Evolutionary conservation across 306 rosid species (phyloP).

Genomic region (Mimosa pudica): DNA sequence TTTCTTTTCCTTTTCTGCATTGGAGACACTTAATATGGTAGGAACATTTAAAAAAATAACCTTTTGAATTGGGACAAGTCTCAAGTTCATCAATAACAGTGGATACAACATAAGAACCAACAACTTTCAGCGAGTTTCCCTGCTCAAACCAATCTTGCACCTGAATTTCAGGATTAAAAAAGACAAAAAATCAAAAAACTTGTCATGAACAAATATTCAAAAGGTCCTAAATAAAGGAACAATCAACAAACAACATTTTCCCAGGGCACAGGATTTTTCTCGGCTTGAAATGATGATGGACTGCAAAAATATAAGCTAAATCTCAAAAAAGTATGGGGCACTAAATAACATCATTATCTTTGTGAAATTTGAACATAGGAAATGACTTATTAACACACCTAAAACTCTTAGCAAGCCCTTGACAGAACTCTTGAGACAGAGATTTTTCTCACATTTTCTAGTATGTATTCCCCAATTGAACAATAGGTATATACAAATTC

Average conservation of each 20-base stretch:
- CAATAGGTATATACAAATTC: constrained; percentile 24
- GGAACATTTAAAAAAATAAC: constrained; percentile 30
- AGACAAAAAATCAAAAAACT: not conserved
- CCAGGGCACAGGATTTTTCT: constrained; percentile 41
- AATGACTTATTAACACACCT: constrained; percentile 32
- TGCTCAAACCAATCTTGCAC: constrained; percentile 54
- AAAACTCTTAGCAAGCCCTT: constrained; percentile 33
- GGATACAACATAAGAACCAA: constrained; percentile 47
- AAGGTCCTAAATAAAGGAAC: constrained; percentile 9
- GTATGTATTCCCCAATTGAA: constrained; percentile 42
- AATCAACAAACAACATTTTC: constrained; percentile 41
- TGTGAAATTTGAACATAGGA: not conserved
- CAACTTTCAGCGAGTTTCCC: constrained; percentile 38
- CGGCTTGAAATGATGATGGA: constrained; percentile 28
- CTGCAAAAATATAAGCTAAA: constrained; percentile 34
- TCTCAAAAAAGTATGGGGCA: constrained; percentile 4
- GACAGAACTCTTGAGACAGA: constrained; percentile 33
- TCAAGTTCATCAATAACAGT: constrained; percentile 34
- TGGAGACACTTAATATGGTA: constrained; percentile 15
- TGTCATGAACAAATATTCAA: not conserved
- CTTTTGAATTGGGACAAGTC: constrained; percentile 42
- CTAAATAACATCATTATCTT: not conserved
- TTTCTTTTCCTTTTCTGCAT: not conserved
- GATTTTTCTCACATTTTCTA: constrained; percentile 37
- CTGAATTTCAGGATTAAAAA: constrained; percentile 31